Conservation (phyloP, 805 yeast species). For the Kazachstania viticola region DNA sequence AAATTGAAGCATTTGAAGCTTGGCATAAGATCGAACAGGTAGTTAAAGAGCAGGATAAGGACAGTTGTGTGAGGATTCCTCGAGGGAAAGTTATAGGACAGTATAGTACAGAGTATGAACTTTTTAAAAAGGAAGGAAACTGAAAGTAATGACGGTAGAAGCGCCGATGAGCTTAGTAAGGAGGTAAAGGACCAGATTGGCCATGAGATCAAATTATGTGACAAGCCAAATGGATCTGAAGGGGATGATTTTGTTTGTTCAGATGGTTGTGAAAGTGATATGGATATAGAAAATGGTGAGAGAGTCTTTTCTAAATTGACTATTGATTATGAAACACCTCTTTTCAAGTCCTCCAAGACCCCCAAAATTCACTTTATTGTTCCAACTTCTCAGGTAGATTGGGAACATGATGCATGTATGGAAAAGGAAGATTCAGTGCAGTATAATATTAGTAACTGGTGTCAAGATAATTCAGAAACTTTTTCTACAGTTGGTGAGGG, state of each 20-base stretch:
- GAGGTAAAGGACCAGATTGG: slow-evolving; percentile 10
- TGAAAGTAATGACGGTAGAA: too few species aligned
- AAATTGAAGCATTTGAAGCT: too few species aligned
- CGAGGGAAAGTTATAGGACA: too few species aligned
- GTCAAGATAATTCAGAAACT: slow-evolving; percentile 11
- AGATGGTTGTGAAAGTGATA: slow-evolving; percentile 14
- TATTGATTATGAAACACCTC: slow-evolving; percentile 28
- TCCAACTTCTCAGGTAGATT: slow-evolving; percentile 75
- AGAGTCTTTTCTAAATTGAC: slow-evolving; percentile 14
- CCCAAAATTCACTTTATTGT: slow-evolving; percentile 64
- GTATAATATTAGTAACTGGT: slow-evolving; percentile 32
- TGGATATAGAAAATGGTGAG: slow-evolving; percentile 12
- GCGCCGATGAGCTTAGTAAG: slow-evolving; percentile 1
- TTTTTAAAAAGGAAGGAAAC: too few species aligned
- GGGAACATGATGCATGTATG: slow-evolving; percentile 63
- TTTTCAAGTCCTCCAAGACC: slow-evolving; percentile 65
- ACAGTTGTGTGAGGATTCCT: too few species aligned
- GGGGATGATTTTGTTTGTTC: slow-evolving; percentile 11
- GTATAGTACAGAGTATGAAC: too few species aligned
- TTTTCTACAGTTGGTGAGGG: slow-evolving; percentile 23
- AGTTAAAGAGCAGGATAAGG: too few species aligned
- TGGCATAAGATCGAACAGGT: too few species aligned
- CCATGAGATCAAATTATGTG: slow-evolving; percentile 13
- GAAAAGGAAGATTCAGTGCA: slow-evolving; percentile 37
- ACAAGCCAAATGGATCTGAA: slow-evolving; percentile 13